These are phyloP conservation scores for Lasiodiplodia theobromae DNA, from an alignment of 2,329 filamentous ascomycete species.

Conservation along the genomic window DNA sequence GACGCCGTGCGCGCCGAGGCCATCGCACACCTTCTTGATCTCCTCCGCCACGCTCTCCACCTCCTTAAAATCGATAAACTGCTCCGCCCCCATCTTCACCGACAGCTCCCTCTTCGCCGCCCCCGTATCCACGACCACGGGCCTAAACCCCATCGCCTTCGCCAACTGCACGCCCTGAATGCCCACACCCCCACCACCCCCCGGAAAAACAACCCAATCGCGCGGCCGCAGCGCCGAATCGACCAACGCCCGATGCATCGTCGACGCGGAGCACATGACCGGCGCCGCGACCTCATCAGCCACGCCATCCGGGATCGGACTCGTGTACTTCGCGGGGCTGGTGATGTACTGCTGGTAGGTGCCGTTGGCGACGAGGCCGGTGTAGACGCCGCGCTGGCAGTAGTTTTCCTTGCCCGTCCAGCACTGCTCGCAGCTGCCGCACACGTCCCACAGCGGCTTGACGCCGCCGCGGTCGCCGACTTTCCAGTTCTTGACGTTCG, in stretches of 20 bases:
- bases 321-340: conserved; percentile 62
- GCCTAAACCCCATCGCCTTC: conserved; percentile 59
- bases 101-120: conserved; percentile 38
- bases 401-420: conserved; percentile 62
- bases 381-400: conserved; percentile 55
- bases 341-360: conserved; percentile 67
- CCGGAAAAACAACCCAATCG: conserved; percentile 63
- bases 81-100: conserved; percentile 17
- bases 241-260: conserved; percentile 64
- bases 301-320: conserved; percentile 34
- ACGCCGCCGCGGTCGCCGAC: conserved; percentile 62
- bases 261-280: conserved; percentile 54
- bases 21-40: conserved; percentile 39
- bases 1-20: conserved; percentile 46
- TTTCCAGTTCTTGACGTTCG: conserved; percentile 58
- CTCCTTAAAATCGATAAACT: conserved; percentile 38
- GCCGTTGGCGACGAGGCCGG: conserved; percentile 51
- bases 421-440: conserved; percentile 59
- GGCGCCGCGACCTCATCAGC: conserved; percentile 45
- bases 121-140: conserved; percentile 58
- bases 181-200: conserved; percentile 63
- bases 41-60: conserved; percentile 45
- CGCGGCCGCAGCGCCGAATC: conserved; percentile 59
- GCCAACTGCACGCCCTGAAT: conserved; percentile 62
- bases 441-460: conserved; percentile 61